These are phyloP conservation scores for Asclepias syriaca DNA, from an alignment of 257 asterid genomes.

Conservation along the genomic window DNA sequence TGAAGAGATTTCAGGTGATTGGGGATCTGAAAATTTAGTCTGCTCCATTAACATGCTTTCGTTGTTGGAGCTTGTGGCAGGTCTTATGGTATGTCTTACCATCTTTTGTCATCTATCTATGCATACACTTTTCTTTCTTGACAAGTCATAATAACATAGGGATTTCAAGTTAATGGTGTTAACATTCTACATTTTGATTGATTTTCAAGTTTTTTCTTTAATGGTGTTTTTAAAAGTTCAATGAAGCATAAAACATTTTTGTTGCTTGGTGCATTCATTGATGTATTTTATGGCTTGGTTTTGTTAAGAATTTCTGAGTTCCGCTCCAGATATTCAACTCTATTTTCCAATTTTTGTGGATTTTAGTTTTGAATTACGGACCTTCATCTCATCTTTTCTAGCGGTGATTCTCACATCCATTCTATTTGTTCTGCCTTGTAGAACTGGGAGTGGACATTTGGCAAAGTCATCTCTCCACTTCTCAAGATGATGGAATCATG, in stretches of 20 bases:
- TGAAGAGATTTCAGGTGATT: constrained; percentile 23
- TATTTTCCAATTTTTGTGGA: background rate
- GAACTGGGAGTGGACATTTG: constrained; percentile 81
- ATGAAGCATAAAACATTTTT: background rate
- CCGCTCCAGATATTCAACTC: background rate
- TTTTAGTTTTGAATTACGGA: background rate
- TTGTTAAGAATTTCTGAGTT: background rate
- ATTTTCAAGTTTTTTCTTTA: too few species aligned
- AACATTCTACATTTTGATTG: background rate
- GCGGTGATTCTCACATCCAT: constrained; percentile 3
- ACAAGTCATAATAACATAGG: too few species aligned
- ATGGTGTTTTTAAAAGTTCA: background rate
- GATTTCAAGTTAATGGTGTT: too few species aligned
- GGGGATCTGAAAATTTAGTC: constrained; percentile 31
- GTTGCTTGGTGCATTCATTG: constrained; percentile 4
- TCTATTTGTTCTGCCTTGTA: constrained; percentile 31
- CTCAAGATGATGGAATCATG: constrained; percentile 42
- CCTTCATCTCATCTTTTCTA: background rate
- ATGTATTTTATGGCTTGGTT: background rate
- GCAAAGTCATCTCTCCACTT: constrained; percentile 40
- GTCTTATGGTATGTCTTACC: constrained; percentile 56
- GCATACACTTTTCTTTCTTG: background rate
- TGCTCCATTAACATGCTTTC: constrained; percentile 54
- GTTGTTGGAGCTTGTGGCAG: constrained; percentile 61
- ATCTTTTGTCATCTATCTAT: constrained; percentile 1